Base-by-base conservation (phyloP, 2,329 filamentous ascomycete genomes). In the Escovopsis weberi region DNA sequence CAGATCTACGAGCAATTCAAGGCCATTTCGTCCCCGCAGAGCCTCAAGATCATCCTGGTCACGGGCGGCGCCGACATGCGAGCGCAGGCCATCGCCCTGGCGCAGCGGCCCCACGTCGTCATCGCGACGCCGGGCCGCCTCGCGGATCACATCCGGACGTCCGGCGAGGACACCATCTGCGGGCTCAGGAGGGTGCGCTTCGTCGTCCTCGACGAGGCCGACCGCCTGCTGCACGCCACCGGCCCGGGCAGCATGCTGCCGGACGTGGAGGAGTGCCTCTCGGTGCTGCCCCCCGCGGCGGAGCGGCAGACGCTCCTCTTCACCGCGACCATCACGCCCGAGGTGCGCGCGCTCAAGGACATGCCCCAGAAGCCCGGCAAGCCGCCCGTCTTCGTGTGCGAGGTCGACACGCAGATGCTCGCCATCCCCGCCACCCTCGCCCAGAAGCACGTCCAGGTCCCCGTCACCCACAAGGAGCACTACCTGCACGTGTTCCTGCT, bases 1-100 rank as follows among this genome's bases (percentile, higher is more conserved):
- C 91, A 98, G 59, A 95, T 98, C 40, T 93, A 82, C 59, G 91
- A 98, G 64, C 91, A 98, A 61, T 81, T 96, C 66, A 86, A 86
- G 57, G 91, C 91, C 12, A 86, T 98, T 43, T 89, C 86, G 3
- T 79, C 87, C 4, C 82, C 85, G 0, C 86, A 94, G 55, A 83
- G 80, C 44, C 74, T 98, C 51, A 94, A 94, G 60, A 80, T 83
- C 4, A 71, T 89, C 37, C 73, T 98, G n/a, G 74, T 98, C 36
- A 96, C 86, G 1, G 91, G 91, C 40, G 91, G 91, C 33, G 78
- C 83, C 28, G 89, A 98, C 58, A 95, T 96, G 85, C 78, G 86
- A 40, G 67, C 80, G 12, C 91, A 98, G 63, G 89, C 91, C 8
- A 81, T 94, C 48, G 82, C 81, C 12, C 73, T 98, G 15, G 77